Conservation (phyloP, 345 rosid species). For the Eutrema yunnanense region DNA sequence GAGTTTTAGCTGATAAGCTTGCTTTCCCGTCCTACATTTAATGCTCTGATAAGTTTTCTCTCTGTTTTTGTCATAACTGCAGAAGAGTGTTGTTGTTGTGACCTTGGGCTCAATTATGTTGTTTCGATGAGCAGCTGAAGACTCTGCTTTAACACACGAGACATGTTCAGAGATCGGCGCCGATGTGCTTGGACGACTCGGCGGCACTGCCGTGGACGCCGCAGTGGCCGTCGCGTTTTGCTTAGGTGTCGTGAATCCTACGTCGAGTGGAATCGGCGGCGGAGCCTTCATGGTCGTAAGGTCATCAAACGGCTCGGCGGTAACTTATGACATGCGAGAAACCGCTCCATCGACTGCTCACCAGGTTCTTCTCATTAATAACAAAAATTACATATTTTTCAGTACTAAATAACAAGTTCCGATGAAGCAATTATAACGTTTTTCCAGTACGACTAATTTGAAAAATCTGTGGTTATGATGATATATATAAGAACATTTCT, state of each 20-base stretch:
- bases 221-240: conserved; percentile 79
- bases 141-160: background rate
- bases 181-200: conserved; percentile 54
- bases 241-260: conserved; percentile 70
- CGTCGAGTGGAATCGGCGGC: conserved; percentile 82
- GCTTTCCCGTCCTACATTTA: too few species aligned
- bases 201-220: conserved; percentile 73
- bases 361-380: conserved; percentile 36
- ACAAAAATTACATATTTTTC: background rate
- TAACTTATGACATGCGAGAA: conserved; percentile 74
- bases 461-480: background rate
- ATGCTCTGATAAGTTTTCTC: too few species aligned
- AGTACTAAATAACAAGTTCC: background rate
- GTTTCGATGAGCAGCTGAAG: too few species aligned
- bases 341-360: conserved; percentile 77
- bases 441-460: background rate
- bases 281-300: conserved; percentile 75
- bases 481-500: background rate
- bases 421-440: background rate
- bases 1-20: too few species aligned
- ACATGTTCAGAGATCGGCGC: conserved; percentile 76
- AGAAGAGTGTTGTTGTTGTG: too few species aligned
- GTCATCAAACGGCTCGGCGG: conserved; percentile 42
- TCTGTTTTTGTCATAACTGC: too few species aligned
- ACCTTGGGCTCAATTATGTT: too few species aligned